Base-by-base conservation (phyloP, 1,284 basidiomycete genomes). In the Ganoderma lingzhi region DNA sequence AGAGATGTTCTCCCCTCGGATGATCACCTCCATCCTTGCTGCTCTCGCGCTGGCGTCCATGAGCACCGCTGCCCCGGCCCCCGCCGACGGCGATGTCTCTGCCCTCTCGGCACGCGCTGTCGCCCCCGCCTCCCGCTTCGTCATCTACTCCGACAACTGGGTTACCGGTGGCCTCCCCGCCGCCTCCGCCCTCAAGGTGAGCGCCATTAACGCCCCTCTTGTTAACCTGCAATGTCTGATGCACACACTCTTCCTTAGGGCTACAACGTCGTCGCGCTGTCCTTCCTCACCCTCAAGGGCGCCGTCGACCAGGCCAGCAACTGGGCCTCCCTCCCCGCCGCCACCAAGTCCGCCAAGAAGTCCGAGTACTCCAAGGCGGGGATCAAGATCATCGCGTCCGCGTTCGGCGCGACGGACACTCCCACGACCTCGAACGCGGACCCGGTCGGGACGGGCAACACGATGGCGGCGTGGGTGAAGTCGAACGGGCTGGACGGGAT, bases 341-440 rank as follows among this genome's bases (percentile, higher is more conserved):
- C 66, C n/a, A 17, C 79, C 19, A 80, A 84, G n/a, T 67, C 75
- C 19, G 70, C 78, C 60, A 80, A 85, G 77, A 80, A 85, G 66
- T 73, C 80, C 4, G 77, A 83, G 64, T 87, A 87, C 74, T 76
- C 77, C 14, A 76, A 78, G 30, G 86, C 85, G 0, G 85, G 84
- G 2, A 83, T 86, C 74, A 85, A 82, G 66, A 74, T 87, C 53
- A 77, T 87, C 48, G 85, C 86, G 14, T 84, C 85, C n/a, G 82
- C 79, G 10, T 87, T 87, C 68, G 87, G 88, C 6, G 82, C 83
- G 4, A 85, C 86, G 0, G 85, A 88, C 63, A 77, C 78, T 0
- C 88, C 88, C 3, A 88, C 87, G 14, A 79, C 82, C 1, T 78
- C 79, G 0, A 81, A 81, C 32, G 78, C 80, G 4, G 80, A 87